Base-by-base conservation (phyloP, 2,329 filamentous ascomycete genomes). In the Venturia effusa region DNA sequence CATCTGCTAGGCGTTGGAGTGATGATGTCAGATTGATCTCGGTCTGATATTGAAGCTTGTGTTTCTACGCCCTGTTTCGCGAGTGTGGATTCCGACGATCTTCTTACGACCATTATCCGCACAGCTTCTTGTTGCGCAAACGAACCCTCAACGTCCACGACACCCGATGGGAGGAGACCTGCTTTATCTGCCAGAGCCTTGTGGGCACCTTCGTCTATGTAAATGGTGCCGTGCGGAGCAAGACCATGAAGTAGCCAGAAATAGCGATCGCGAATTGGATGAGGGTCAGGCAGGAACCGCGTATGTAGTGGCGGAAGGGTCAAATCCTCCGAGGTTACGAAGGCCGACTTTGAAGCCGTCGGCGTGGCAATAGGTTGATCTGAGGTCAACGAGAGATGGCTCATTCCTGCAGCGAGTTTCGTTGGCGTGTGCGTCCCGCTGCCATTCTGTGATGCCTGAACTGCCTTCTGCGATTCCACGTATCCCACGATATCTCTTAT, bases 161-260 rank as follows among this genome's bases (percentile, higher is more conserved):
- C 86, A n/a, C 93, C 94, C 0, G 90, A 92, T 0, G 93, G 92
- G 0, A 97, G 83, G 1, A 99, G 83, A 3, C 92, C 90, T 0
- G 92, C 92, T 77, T 96, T 96, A 71, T 87, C 86, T 19, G 86
- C 78, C 3, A 97, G 82, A 0, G 93, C 94, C 40, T 82, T 80
- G 76, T 92, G 87, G 3, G 93, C 93, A 51, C 94, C 94, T n/a
- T 84, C 79, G 78, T 99, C 94, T 69, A 99, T 95, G 77, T 90
- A 97, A 32, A 99, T 74, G 1, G 88, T 96, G 17, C 94, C 94
- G 71, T 96, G 92, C 0, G 94, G 91, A 30, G 88, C 87, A 13
- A 97, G 85, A 11, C 93, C 94, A 75, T 99, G 91, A 0, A 97
- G 82, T 60, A 99, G 87, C 94, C 94, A 99, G 81, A 99, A 97